Conservation (phyloP, 495 filamentous ascomycete genomes). For the Staphylotrichum longicolle region DNA sequence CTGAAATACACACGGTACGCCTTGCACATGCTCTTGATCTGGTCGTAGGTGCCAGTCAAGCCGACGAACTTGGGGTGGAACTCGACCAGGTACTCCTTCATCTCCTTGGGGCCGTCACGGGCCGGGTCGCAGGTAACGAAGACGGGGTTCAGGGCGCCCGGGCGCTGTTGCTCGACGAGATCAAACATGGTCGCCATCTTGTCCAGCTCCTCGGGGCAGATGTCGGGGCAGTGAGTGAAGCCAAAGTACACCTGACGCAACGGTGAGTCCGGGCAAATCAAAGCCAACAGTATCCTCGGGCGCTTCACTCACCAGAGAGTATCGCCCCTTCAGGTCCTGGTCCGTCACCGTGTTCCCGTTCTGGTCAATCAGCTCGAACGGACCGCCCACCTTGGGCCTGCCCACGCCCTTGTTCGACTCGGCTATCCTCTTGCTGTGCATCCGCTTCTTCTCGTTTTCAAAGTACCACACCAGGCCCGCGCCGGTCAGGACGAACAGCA, state of each 20-base stretch:
- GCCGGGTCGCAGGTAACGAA: conserved; percentile 96
- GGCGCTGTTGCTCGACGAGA: conserved; percentile 57
- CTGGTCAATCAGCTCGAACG: conserved; percentile 78
- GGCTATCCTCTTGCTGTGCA: conserved; percentile 80
- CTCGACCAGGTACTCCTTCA: conserved; percentile 81
- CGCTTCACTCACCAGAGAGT: conserved; percentile 58
- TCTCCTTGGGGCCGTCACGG: conserved; percentile 79
- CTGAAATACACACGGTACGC: conserved; percentile 96
- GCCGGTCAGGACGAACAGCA: conserved; percentile 79
- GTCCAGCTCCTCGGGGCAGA: conserved; percentile 97
- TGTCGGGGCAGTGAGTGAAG: conserved; percentile 97
- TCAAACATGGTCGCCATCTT: conserved; percentile 97
- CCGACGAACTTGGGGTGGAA: conserved; percentile 89
- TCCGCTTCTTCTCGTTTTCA: conserved; percentile 80
- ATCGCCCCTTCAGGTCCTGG: conserved; percentile 79
- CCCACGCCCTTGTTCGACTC: conserved; percentile 92
- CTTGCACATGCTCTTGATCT: conserved; percentile 89
- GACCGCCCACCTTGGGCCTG: conserved; percentile 86
- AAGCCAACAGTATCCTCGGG: not conserved
- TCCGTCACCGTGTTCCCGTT: conserved; percentile 72
- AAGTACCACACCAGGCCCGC: conserved; percentile 83
- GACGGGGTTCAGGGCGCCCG: conserved; percentile 56
- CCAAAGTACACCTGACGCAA: conserved; percentile 79
- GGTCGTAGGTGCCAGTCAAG: conserved; percentile 87
- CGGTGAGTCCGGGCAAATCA: not conserved